Evolutionary conservation across 352 stramenopile genomes (phyloP).

Genomic region (Globisporangium cederbergense): DNA sequence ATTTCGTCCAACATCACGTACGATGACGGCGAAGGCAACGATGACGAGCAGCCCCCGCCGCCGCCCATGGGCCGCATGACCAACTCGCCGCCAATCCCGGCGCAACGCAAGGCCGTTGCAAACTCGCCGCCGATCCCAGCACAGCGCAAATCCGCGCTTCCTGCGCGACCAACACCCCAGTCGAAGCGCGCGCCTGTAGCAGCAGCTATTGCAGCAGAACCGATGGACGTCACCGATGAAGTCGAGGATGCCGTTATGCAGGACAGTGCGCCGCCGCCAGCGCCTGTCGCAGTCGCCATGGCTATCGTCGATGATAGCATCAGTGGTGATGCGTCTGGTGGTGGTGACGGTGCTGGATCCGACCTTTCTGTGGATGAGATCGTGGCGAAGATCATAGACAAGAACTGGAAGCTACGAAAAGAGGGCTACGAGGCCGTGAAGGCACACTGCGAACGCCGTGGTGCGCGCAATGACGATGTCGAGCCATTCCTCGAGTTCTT

Average conservation of each 20-base stretch:
- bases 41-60: slow-evolving; percentile 21
- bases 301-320: slow-evolving; percentile 1
- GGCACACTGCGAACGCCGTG: slow-evolving; percentile 45
- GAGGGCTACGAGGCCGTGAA: slow-evolving; percentile 79
- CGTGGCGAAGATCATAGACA: slow-evolving; percentile 61
- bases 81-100: slow-evolving; percentile 39
- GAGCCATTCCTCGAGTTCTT: slow-evolving; percentile 58
- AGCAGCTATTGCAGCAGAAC: not conserved
- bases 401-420: slow-evolving; percentile 88
- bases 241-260: slow-evolving; percentile 24
- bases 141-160: slow-evolving; percentile 10
- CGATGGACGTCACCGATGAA: slow-evolving; percentile 16
- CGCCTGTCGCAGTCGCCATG: slow-evolving; percentile 14
- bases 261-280: slow-evolving; percentile 11
- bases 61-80: slow-evolving; percentile 26
- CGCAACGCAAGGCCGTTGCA: slow-evolving; percentile 13
- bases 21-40: slow-evolving; percentile 31
- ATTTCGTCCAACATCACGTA: slow-evolving; percentile 84
- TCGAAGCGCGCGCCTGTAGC: slow-evolving; percentile 1
- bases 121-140: slow-evolving; percentile 30
- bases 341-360: not conserved
- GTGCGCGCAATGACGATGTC: slow-evolving; percentile 40
- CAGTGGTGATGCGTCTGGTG: not conserved
- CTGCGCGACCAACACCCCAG: slow-evolving; percentile 1
- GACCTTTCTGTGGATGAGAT: slow-evolving; percentile 45